Evolutionary conservation across 2,329 filamentous ascomycete species (phyloP), one percentile per base, ranked within the genome.

Genomic region (Catunica adiposa): DNA sequence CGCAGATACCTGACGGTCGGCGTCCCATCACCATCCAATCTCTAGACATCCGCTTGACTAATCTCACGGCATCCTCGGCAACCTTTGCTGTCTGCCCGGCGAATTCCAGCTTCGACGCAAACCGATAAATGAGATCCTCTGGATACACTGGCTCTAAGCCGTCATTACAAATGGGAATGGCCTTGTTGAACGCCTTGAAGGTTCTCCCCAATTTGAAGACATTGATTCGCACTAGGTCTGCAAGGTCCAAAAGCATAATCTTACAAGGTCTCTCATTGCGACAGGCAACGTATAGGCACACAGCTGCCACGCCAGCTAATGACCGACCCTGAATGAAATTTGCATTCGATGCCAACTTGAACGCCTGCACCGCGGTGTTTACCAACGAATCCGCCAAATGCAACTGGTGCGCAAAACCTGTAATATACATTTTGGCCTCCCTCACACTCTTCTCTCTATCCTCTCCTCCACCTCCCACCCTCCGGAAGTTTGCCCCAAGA

Each of bases 1-100:
- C 92, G 66, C 89, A 96, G 55, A 97, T 83, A 61, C 92, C 92
- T 5, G 90, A 90, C 15, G 92, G 92, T 42, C 92, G 83, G 64
- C 92, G 85, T 62, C 92, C 92, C 66, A 89, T 88, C 50, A 89
- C 84, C 80, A 98, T 97, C 89, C 92, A 97, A 69, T 98, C 92
- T 55, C 87, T 77, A 61, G 87, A 89, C 92, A 98, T 97, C 59
- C 92, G 83, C 66, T 85, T 83, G 56, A 95, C 82, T 54, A 98
- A 84, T 55, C 85, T 82, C 56, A 89, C 82, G 5, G 92, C 92
- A 64, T 96, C 89, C 62, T 86, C 80, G 44, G 89, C 89, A 14
- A 98, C 89, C 62, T 85, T 84, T 65, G 85, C 83, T 15, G 85
- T 89, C 60, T 84, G 78, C 38, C 83, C 75, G 54, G 83, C 86